A percentile compares a stretch with the other conserved stretches of the same genome.
These are phyloP conservation scores for Raffaelea arxii DNA, from an alignment of 2,329 filamentous ascomycete genomes.

Conservation along the genomic window DNA sequence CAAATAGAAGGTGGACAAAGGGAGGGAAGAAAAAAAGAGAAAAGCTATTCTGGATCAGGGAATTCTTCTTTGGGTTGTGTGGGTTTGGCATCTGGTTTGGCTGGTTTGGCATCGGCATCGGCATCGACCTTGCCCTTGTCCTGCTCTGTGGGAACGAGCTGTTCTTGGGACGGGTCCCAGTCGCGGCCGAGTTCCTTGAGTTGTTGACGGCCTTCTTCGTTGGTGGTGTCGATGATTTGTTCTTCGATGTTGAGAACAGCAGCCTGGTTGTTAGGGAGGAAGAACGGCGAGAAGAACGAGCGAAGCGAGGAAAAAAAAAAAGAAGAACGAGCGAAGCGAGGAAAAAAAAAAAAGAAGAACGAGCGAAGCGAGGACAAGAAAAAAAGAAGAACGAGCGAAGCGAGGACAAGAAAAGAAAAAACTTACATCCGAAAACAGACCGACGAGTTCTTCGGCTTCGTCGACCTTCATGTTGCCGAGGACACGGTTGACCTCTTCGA, in stretches of 20 bases:
- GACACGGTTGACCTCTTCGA: slow-evolving; percentile 83
- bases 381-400: not conserved
- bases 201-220: slow-evolving; percentile 70
- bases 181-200: slow-evolving; percentile 59
- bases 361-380: slow-evolving; percentile 2
- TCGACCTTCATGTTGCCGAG: slow-evolving; percentile 76
- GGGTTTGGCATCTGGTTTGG: not conserved
- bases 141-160: too few species aligned
- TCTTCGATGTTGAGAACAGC: slow-evolving; percentile 69
- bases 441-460: slow-evolving; percentile 74
- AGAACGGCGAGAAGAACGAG: too few species aligned
- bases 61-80: slow-evolving; percentile 9
- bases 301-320: not conserved
- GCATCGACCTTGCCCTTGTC: not conserved
- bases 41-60: slow-evolving; percentile 10
- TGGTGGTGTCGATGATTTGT: slow-evolving; percentile 90
- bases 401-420: not conserved
- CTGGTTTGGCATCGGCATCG: not conserved
- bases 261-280: slow-evolving; percentile 6
- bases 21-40: not conserved
- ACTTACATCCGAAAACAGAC: slow-evolving; percentile 56
- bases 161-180: not conserved
- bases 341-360: not conserved
- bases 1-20: too few species aligned
- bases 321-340: not conserved